phyloP scores from a whole-genome alignment of 192 early-diverging fungal species.

The Pecoramyces ruminantium region DNA sequence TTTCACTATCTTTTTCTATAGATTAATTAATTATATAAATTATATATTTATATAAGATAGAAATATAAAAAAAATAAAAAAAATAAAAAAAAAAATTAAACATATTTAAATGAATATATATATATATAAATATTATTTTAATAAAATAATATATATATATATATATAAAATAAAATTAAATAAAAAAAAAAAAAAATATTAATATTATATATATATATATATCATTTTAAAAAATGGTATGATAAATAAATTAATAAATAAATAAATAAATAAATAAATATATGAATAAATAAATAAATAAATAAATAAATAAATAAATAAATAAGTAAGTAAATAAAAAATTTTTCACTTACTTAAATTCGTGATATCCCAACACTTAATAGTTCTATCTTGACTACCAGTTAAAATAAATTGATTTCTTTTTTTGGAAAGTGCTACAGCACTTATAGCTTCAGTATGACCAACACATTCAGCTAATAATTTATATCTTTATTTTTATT shows the following conservation, averaged over 20 bases:
- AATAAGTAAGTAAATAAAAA: not conserved
- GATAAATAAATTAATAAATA: not conserved
- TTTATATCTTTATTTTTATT: constrained; percentile 22
- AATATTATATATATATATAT: too few relatives aligned
- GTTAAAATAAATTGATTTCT: constrained; percentile 54
- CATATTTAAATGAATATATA: too few relatives aligned
- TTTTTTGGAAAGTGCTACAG: constrained; percentile 62
- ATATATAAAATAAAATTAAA: too few relatives aligned
- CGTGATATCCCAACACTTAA: not conserved
- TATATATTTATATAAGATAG: too few relatives aligned
- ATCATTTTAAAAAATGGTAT: too few relatives aligned
- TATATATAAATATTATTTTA: too few relatives aligned
- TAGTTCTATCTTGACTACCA: constrained; percentile 83
- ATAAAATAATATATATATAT: too few relatives aligned
- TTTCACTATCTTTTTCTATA: not conserved
- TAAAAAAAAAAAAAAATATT: too few relatives aligned
- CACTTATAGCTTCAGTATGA: constrained; percentile 82
- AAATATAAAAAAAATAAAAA: too few relatives aligned
- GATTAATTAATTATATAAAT: too few relatives aligned
- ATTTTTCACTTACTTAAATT: constrained; percentile 81
- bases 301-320: too few relatives aligned
- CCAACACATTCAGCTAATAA: constrained; percentile 61
- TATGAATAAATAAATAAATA: not conserved
- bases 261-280: constrained; percentile 1
- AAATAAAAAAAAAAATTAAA: too few relatives aligned